These are phyloP conservation scores for Metrosideros polymorpha DNA, from an alignment of 441 rosid genomes.

Conservation along the genomic window DNA sequence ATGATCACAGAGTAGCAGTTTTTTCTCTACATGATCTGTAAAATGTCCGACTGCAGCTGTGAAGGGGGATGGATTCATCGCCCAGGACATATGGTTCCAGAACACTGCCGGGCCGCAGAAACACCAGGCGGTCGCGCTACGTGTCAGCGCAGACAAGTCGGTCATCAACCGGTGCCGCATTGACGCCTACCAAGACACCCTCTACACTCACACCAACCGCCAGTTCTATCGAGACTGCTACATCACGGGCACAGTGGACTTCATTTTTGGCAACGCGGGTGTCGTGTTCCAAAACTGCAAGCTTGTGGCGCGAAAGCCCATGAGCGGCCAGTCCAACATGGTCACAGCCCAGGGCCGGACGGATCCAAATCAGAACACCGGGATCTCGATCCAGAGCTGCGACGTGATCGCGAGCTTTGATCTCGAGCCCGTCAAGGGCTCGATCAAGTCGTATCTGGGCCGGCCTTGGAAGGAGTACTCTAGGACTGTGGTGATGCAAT, in stretches of 20 bases:
- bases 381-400: slow-evolving; percentile 61
- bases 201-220: slow-evolving; percentile 45
- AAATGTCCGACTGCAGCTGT: slow-evolving; percentile 22
- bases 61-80: slow-evolving; percentile 67
- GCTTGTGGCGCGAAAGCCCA: slow-evolving; percentile 42
- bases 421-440: slow-evolving; percentile 36
- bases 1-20: not conserved
- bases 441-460: slow-evolving; percentile 36
- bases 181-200: slow-evolving; percentile 68
- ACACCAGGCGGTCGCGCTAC: slow-evolving; percentile 71
- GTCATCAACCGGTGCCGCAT: slow-evolving; percentile 59
- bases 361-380: slow-evolving; percentile 52
- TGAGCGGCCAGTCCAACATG: slow-evolving; percentile 36
- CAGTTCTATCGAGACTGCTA: slow-evolving; percentile 58
- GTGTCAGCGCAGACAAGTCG: slow-evolving; percentile 50
- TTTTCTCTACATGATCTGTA: not conserved
- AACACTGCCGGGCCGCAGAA: slow-evolving; percentile 70
- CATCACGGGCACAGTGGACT: slow-evolving; percentile 55
- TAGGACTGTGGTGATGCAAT: slow-evolving; percentile 55
- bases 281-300: slow-evolving; percentile 55
- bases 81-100: slow-evolving; percentile 63
- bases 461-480: slow-evolving; percentile 61
- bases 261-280: slow-evolving; percentile 52
- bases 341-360: slow-evolving; percentile 62
- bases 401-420: slow-evolving; percentile 36